A percentile compares a stretch with the other conserved stretches of the same genome.
These are phyloP conservation scores for Pseudozyma thailandica DNA, from an alignment of 1,284 basidiomycete genomes.

Conservation along the genomic window DNA sequence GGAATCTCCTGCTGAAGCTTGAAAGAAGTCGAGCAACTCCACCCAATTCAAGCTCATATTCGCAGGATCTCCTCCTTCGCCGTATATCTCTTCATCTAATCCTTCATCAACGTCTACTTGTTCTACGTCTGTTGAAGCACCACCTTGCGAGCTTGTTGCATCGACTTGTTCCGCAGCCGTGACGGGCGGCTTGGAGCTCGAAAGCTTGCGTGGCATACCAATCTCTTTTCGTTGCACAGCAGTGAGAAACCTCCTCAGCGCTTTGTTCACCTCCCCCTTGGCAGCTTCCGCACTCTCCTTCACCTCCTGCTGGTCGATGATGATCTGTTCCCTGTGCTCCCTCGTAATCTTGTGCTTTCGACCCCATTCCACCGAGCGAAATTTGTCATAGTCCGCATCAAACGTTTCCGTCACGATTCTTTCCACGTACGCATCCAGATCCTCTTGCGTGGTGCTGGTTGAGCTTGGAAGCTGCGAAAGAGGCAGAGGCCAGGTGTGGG, in stretches of 20 bases:
- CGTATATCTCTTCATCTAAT: slow-evolving; percentile 15
- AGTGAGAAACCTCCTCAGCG: slow-evolving; percentile 10
- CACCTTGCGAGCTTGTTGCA: background rate
- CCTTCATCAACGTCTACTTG: slow-evolving; percentile 15
- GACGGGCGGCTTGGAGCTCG: background rate
- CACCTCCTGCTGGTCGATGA: slow-evolving; percentile 21
- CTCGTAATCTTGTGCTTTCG: slow-evolving; percentile 17
- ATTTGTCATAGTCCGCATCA: slow-evolving; percentile 25
- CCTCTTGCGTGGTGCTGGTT: slow-evolving; percentile 2
- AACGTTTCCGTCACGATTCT: slow-evolving; percentile 22
- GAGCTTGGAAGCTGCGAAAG: slow-evolving; percentile 13
- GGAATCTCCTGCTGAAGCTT: slow-evolving; percentile 21
- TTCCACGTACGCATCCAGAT: slow-evolving; percentile 12
- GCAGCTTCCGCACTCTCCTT: slow-evolving; percentile 28
- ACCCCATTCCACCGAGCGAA: slow-evolving; percentile 22
- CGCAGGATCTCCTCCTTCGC: background rate
- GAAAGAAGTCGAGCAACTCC: slow-evolving; percentile 17
- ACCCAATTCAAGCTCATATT: slow-evolving; percentile 5
- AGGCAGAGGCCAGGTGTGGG: slow-evolving; percentile 18
- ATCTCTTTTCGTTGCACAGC: slow-evolving; percentile 23
- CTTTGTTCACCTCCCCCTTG: slow-evolving; percentile 19
- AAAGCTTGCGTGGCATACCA: background rate
- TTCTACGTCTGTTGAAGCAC: background rate
- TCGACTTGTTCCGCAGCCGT: background rate
- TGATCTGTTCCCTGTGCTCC: slow-evolving; percentile 18